Evolutionary conservation across 768 basidiomycete species (phyloP), one percentile per base, ranked within the genome.

Genomic region (Clitopilus hobsonii): DNA sequence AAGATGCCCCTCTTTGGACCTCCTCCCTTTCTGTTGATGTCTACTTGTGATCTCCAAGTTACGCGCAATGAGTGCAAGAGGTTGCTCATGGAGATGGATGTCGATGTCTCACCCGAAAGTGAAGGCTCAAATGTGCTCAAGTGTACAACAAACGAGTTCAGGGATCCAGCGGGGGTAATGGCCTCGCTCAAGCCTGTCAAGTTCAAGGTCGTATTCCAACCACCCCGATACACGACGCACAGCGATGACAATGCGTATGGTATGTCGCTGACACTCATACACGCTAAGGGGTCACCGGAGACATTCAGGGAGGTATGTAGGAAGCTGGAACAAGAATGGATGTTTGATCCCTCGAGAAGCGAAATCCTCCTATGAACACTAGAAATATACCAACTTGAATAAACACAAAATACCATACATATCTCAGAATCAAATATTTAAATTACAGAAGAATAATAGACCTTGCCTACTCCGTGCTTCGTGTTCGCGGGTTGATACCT

Each of bases 1-100:
- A 89, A 86, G 62, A 80, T 97, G 38, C 95, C 98, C 80, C 89
- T 83, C 66, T 86, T 92, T 74, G 91, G 88, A 63, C 84, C 90
- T 0, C 73, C 82, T 26, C 76, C 71, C 26, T 83, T 82, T 55
- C 69, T 61, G 30, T 73, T 94, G 10, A 68, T 82, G 38, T 91
- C 88, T 3, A 68, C 75, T 13, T 75, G 79, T 54, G 83, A 86
- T 56, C 68, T 77, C 10, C 76, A 83, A 58, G 83, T 79, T 36
- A 89, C 93, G 5, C 76, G 88, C 49, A 82, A 83, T 60, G 85
- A 89, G 63, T 90, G 91, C 68, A 79, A 84, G 56, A 77, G 83
- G 49, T 68, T 94, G 41, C 75, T 99, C 58, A 82, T 84, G 67
- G 78, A 73, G 14, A 76, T 94, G 64, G 86, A 90, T 28, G 82